phyloP scores from a whole-genome alignment of 1,139 yeast species.

The Suhomyces yuchorum region DNA sequence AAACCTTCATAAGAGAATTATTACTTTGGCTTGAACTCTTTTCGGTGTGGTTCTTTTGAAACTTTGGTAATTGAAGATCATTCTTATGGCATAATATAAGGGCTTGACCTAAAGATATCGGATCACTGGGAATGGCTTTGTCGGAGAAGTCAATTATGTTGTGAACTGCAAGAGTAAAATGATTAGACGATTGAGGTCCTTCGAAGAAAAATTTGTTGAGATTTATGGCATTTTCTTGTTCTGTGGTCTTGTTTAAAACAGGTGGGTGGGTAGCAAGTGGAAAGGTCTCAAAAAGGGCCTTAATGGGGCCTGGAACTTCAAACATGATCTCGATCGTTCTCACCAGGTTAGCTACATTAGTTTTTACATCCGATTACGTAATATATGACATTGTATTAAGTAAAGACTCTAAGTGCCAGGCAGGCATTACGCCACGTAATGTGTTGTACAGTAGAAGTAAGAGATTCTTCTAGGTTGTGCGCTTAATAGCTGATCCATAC shows the following conservation, averaged over 20 bases:
- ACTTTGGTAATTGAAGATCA: conserved; percentile 32
- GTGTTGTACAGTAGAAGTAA: not conserved
- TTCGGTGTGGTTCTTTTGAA: not conserved
- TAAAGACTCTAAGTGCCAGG: not conserved
- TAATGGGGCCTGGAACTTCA: conserved; percentile 44
- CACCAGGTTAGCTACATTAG: not conserved
- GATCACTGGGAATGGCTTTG: conserved; percentile 44
- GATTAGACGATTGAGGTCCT: conserved; percentile 13
- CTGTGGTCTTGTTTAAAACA: conserved; percentile 23
- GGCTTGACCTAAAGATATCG: conserved; percentile 41
- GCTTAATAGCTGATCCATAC: too few relatives aligned
- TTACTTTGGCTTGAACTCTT: not conserved
- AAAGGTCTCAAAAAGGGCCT: conserved; percentile 49
- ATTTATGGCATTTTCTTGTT: conserved; percentile 17
- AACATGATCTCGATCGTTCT: conserved; percentile 11
- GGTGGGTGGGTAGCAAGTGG: conserved; percentile 46
- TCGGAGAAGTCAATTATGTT: conserved; percentile 26
- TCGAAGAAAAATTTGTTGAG: conserved; percentile 17
- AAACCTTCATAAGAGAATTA: conserved; percentile 33
- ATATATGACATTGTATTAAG: conserved; percentile 1
- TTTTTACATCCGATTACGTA: conserved; percentile 1
- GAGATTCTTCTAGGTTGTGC: not conserved
- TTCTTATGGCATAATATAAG: conserved; percentile 40
- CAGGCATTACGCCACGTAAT: not conserved
- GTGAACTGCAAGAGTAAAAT: conserved; percentile 46